Base-by-base conservation (phyloP, 2,329 filamentous ascomycete species). In the Apiospora phragmitis region DNA sequence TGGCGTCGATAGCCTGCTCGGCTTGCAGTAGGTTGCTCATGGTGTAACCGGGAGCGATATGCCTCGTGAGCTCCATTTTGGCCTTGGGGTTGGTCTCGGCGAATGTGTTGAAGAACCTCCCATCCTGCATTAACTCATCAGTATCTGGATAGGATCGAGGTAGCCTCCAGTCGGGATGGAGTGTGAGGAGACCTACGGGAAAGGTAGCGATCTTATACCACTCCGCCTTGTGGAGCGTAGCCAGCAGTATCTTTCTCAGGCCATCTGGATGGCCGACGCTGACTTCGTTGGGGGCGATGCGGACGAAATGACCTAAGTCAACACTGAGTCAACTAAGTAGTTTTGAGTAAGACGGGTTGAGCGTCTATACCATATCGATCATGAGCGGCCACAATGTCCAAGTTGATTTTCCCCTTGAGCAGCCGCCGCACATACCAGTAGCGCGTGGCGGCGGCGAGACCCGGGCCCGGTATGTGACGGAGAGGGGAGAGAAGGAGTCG, bases 241-340 rank as follows among this genome's bases (percentile, higher is more conserved):
- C 75, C 45, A 80, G 73, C 4, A 85, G 77, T 5, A 85, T 75
- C 68, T 78, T 75, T n/a, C 76, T 77, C 26, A 84, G 76, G 18
- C 79, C 83, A 71, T 83, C 79, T 2, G 82, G 80, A 72, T 85
- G 80, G 68, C 79, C 79, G 43, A 85, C 78, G 70, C 81, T 83
- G 71, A 85, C 79, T 77, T 85, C 83, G 68, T 84, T 81, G 26
- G 80, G 77, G 9, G 77, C 77, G 41, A 85, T 83, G 16, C 84
- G 82, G 41, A 85, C 80, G 72, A 85, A 84, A 32, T 79, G 73
- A 4, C 79, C 78, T 82, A 4, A 7, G 3, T n/a, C 18, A 11
- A 38, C 18, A 1, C 1, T n/a, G 12, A 29, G 18, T 38, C 4
- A 38, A 3, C 12, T 4, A 1, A 14, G n/a, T n/a, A n/a, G n/a